These are phyloP conservation scores for Lipomyces chichibuensis DNA, from an alignment of 805 yeast species.

Conservation along the genomic window DNA sequence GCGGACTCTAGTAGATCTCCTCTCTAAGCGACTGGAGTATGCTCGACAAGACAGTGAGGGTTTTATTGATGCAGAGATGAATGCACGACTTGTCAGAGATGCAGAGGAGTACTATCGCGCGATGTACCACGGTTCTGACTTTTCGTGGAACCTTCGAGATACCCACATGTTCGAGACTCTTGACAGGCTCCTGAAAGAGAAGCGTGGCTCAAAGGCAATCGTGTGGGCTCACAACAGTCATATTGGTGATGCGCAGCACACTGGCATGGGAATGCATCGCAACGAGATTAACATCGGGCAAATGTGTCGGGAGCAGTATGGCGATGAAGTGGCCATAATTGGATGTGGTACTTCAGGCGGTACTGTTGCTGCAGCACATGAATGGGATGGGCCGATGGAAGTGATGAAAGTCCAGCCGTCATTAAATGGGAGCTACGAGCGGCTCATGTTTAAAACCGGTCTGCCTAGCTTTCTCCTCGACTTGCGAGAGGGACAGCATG, in stretches of 20 bases:
- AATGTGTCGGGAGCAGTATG: slow-evolving; percentile 3
- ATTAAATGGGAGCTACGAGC: slow-evolving; percentile 4
- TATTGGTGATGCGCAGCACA: slow-evolving; percentile 6
- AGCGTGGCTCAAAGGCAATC: slow-evolving; percentile 5
- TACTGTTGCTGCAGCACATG: slow-evolving; percentile 8
- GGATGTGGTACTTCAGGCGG: background rate
- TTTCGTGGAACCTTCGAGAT: slow-evolving; percentile 10
- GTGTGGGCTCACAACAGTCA: slow-evolving; percentile 14
- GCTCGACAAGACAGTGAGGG: slow-evolving; percentile 5
- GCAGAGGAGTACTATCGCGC: slow-evolving; percentile 8
- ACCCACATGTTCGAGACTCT: slow-evolving; percentile 7
- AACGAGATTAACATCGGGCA: slow-evolving; percentile 6
- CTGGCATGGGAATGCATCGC: slow-evolving; percentile 9
- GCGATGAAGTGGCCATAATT: slow-evolving; percentile 3
- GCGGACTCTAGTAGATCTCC: background rate
- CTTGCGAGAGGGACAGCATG: slow-evolving; percentile 8
- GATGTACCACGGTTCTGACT: slow-evolving; percentile 5
- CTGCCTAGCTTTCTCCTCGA: slow-evolving; percentile 10
- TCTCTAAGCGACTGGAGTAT: slow-evolving; percentile 8
- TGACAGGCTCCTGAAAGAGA: background rate
- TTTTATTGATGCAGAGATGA: slow-evolving; percentile 3
- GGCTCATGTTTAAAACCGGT: background rate
- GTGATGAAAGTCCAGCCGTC: slow-evolving; percentile 6
- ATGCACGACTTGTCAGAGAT: slow-evolving; percentile 11
- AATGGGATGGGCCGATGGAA: slow-evolving; percentile 9